These are phyloP conservation scores for Macrophomina tecta DNA, from an alignment of 2,329 filamentous ascomycete species.

Conservation along the genomic window DNA sequence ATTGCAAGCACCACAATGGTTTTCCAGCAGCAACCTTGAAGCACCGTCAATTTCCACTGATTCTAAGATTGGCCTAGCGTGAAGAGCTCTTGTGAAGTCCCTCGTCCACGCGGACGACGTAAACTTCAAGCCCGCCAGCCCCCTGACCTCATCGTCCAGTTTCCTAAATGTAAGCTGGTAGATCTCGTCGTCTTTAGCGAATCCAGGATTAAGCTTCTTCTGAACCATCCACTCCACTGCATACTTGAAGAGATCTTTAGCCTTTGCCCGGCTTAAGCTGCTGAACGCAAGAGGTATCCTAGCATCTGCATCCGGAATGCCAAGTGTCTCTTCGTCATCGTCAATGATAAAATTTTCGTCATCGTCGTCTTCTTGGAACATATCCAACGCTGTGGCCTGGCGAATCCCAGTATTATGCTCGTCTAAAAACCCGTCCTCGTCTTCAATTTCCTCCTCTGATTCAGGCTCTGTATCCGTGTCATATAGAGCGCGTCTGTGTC, in stretches of 20 bases:
- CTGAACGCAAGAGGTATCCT: constrained; percentile 74
- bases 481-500: constrained; percentile 32
- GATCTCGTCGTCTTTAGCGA: constrained; percentile 66
- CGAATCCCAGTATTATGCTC: constrained; percentile 24
- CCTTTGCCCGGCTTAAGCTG: constrained; percentile 67
- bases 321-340: constrained; percentile 63
- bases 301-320: constrained; percentile 60
- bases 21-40: constrained; percentile 30
- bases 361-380: constrained; percentile 61
- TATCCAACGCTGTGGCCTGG: constrained; percentile 42
- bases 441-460: constrained; percentile 35
- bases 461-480: constrained; percentile 33
- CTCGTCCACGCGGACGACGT: constrained; percentile 72
- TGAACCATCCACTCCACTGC: constrained; percentile 83
- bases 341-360: constrained; percentile 69
- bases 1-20: constrained; percentile 73
- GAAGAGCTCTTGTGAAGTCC: constrained; percentile 69
- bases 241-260: constrained; percentile 74
- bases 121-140: constrained; percentile 73
- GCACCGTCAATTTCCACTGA: constrained; percentile 51
- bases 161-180: constrained; percentile 74
- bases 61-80: constrained; percentile 68
- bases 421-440: constrained; percentile 9
- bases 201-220: constrained; percentile 75
- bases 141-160: constrained; percentile 72